phyloP scores from a whole-genome alignment of 371 early-diverging fungal species.

The Mortierella sp. region DNA sequence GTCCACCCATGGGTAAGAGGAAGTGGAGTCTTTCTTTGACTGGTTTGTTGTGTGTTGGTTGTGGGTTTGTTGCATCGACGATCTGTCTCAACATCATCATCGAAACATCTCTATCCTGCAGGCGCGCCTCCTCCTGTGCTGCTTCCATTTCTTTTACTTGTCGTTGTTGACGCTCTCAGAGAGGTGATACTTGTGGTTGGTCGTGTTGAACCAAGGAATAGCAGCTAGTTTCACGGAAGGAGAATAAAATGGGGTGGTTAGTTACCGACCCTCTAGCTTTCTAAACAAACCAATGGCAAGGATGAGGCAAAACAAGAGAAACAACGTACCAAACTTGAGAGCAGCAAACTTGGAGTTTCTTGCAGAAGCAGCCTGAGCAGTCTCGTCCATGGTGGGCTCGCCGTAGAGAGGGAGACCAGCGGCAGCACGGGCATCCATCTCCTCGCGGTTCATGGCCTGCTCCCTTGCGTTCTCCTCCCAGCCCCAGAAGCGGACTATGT shows the following conservation, averaged over 20 bases:
- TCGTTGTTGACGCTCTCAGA: conserved; percentile 64
- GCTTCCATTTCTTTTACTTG: conserved; percentile 16
- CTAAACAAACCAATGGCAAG: background rate
- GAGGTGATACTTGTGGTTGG: conserved; percentile 85
- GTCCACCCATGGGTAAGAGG: background rate
- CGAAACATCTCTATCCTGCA: background rate
- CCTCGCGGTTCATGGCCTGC: conserved; percentile 75
- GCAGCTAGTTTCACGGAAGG: conserved; percentile 58
- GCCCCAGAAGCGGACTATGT: conserved; percentile 93
- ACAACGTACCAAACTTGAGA: conserved; percentile 74
- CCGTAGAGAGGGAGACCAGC: conserved; percentile 84
- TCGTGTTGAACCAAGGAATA: conserved; percentile 88
- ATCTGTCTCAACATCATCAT: background rate
- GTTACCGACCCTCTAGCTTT: too few relatives aligned
- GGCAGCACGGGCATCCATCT: conserved; percentile 74
- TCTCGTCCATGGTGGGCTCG: conserved; percentile 69
- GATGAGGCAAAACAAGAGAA: background rate
- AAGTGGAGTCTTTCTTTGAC: background rate
- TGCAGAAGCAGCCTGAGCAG: conserved; percentile 76
- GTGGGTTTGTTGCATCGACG: background rate
- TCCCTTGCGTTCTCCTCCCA: conserved; percentile 91
- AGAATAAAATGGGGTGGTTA: background rate
- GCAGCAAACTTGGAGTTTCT: conserved; percentile 79
- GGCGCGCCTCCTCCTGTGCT: background rate
- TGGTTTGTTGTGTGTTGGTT: background rate